phyloP scores from a whole-genome alignment of 345 rosid species.

The Eucalyptus erythrocorys region DNA sequence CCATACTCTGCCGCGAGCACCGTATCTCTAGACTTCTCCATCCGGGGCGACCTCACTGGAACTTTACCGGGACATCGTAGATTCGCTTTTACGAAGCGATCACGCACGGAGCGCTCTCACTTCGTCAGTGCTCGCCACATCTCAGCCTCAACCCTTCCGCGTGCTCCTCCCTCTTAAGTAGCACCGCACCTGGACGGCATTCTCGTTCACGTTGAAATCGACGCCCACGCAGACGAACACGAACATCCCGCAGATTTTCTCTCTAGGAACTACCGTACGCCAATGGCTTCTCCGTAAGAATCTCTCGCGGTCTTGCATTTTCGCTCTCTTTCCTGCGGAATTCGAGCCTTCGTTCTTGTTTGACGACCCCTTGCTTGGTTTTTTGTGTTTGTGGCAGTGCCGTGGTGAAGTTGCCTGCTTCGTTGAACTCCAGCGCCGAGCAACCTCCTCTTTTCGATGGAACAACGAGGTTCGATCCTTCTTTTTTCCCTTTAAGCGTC shows the following conservation, averaged over 20 bases:
- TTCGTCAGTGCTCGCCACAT: neutral
- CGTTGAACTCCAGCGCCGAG: neutral
- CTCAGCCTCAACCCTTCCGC: neutral
- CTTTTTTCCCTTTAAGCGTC: neutral
- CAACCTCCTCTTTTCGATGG: slow-evolving; percentile 64
- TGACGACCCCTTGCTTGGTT: neutral
- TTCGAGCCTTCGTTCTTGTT: neutral
- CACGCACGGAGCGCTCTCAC: fast-evolving
- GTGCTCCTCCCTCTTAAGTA: neutral
- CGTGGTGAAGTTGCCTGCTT: slow-evolving; percentile 22
- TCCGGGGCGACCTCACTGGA: neutral
- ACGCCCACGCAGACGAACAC: neutral
- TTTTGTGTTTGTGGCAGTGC: neutral
- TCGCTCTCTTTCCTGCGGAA: neutral
- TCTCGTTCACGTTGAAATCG: neutral
- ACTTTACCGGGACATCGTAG: neutral
- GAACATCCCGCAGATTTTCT: neutral
- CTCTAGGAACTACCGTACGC: neutral
- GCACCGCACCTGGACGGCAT: neutral
- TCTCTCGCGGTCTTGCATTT: neutral
- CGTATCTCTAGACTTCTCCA: neutral
- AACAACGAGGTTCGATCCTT: slow-evolving; percentile 36
- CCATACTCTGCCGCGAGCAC: neutral
- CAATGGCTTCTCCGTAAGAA: slow-evolving; percentile 24
- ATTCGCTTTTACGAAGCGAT: neutral